Evolutionary conservation across 805 yeast species (phyloP), one percentile per base, ranked within the genome.

Genomic region (Hanseniaspora valbyensis): DNA sequence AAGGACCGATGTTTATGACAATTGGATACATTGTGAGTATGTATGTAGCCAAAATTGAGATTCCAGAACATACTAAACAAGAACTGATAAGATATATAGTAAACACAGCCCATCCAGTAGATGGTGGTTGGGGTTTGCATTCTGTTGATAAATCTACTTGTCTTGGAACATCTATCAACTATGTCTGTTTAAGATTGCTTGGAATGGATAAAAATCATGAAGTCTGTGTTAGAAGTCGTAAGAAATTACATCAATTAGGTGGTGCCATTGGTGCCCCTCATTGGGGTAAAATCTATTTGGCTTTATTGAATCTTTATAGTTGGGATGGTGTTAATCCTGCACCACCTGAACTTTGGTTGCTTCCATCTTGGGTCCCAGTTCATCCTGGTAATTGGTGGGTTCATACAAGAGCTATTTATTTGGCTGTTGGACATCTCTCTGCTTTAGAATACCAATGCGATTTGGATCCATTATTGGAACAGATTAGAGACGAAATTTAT

Each of bases 351-450:
- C 67, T 88, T 44, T 92, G 95, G 92, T 65, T 82, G 53, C 65
- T 90, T 38, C 99, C 98, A 1, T 84, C 87, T 54, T 61, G 71
- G 44, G 59, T 82, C 1, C 95, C 95, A 0, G 70, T 88, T 37
- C 97, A 92, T 61, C 98, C 99, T 1, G 94, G 89, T 32, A 76
- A 85, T 61, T 92, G 97, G 98, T 92, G 99, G 99, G 96, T 90
- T 21, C 99, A 92, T 61, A 89, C 96, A 0, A 72, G 99, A 52
- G 95, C 92, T 0, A 85, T 92, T 21, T 92, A 89, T 59, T 64
- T 84, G 30, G 89, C 97, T 0, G 68, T 90, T 58, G 90, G 96
- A 16, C 92, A 90, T 62, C 62, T 92, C 8, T 77, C 83, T 13
- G 69, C 84, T 44, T 71, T 74, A 28, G 67, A 68, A 51, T 69